These are phyloP conservation scores for Tulasnella sp. DNA, from an alignment of 768 basidiomycete species.

Conservation along the genomic window DNA sequence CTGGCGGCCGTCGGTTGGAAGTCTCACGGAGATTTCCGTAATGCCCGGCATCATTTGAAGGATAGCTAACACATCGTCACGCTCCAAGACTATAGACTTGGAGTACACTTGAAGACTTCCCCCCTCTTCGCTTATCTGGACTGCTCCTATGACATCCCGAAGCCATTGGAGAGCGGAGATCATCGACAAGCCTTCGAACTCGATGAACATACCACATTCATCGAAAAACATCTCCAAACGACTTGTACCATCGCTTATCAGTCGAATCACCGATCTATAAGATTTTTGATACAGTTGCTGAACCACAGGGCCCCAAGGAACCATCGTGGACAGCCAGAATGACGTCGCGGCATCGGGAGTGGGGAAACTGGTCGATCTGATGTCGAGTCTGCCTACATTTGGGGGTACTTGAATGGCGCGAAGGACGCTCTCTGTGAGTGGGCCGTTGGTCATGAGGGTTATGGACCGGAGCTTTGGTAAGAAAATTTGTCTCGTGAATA, in stretches of 20 bases:
- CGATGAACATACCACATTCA: not conserved
- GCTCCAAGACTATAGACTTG: too few species aligned
- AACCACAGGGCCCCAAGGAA: not conserved
- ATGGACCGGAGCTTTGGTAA: not conserved
- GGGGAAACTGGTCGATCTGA: not conserved
- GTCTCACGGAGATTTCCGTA: too few species aligned
- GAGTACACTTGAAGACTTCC: too few species aligned
- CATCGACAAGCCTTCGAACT: too few species aligned
- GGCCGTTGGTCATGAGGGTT: not conserved
- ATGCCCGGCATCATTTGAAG: too few species aligned
- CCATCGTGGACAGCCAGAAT: not conserved
- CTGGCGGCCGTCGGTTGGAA: not conserved
- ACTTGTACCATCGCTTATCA: not conserved
- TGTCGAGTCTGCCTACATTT: not conserved
- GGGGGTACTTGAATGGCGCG: not conserved
- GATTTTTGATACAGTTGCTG: not conserved
- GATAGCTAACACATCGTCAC: too few species aligned
- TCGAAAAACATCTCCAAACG: not conserved
- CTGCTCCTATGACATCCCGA: too few species aligned
- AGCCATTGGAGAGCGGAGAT: too few species aligned
- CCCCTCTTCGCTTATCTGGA: too few species aligned
- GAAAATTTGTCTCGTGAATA: not conserved
- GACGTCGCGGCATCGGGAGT: not conserved
- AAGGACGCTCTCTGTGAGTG: not conserved
- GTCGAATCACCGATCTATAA: not conserved